These are phyloP conservation scores for Calonectria pauciramosa DNA, from an alignment of 2,329 filamentous ascomycete genomes.

Conservation along the genomic window DNA sequence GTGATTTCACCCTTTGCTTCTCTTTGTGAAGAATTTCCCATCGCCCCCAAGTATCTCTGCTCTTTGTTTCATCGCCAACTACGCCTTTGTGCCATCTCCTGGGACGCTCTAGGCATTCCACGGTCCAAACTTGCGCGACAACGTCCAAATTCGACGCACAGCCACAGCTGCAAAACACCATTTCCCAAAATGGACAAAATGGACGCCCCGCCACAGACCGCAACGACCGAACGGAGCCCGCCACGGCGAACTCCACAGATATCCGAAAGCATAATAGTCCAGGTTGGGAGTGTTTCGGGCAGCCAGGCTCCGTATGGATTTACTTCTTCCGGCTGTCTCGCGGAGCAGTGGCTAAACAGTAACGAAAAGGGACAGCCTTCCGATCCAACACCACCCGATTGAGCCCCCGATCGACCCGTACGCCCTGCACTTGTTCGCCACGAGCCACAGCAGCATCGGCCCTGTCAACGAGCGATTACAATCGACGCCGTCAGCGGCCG, in stretches of 20 bases:
- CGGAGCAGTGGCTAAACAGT: neutral
- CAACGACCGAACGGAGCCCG: neutral
- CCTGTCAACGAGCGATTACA: conserved; percentile 15
- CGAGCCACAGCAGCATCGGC: neutral
- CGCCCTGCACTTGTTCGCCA: neutral
- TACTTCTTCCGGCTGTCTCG: neutral
- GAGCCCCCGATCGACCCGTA: neutral
- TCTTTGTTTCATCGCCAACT: neutral
- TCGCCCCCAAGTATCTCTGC: neutral
- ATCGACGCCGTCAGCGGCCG: neutral
- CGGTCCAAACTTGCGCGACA: neutral
- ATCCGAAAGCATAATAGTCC: conserved; percentile 8
- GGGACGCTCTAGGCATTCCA: neutral
- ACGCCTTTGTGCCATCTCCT: neutral
- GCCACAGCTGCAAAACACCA: neutral
- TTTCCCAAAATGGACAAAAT: neutral
- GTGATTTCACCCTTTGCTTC: neutral
- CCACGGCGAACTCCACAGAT: conserved; percentile 5
- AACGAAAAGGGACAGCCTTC: neutral
- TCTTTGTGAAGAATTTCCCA: neutral
- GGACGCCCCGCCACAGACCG: conserved; percentile 13
- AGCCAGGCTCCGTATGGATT: neutral
- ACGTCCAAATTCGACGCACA: neutral
- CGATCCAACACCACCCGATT: neutral
- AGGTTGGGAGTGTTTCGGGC: conserved; percentile 4